phyloP scores from a whole-genome alignment of 2,329 filamentous ascomycete species.

The Fusarium circinatum region DNA sequence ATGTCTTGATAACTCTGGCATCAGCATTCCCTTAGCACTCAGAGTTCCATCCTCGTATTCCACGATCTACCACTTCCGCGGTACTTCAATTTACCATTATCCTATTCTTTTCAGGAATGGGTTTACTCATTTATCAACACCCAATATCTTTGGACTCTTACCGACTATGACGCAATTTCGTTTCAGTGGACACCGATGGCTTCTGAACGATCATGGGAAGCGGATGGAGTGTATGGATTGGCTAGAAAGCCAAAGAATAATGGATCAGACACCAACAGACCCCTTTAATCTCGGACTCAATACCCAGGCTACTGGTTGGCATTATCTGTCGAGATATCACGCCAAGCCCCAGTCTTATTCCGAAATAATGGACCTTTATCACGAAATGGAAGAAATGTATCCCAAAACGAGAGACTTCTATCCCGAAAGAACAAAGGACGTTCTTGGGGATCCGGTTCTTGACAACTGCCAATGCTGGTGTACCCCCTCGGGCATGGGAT shows the following conservation, averaged over 20 bases:
- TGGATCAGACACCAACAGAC: neutral
- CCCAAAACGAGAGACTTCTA: fast-evolving
- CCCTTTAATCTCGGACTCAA: neutral
- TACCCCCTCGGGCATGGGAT: fast-evolving
- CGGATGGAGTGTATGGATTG: fast-evolving
- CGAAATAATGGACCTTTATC: too few relatives aligned
- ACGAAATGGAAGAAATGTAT: too few relatives aligned
- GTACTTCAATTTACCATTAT: neutral
- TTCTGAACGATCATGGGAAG: fast-evolving
- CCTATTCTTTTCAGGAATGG: neutral
- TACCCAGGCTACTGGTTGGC: neutral
- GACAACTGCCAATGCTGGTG: neutral
- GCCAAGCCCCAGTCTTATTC: too few relatives aligned
- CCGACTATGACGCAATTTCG: fast-evolving
- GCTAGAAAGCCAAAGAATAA: fast-evolving
- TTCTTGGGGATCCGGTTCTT: fast-evolving
- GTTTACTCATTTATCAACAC: fast-evolving
- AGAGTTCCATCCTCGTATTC: neutral
- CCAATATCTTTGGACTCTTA: fast-evolving
- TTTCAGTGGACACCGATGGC: fast-evolving
- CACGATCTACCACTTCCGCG: fast-evolving
- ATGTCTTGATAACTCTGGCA: neutral
- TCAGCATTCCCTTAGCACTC: fast-evolving
- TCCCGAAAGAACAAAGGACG: fast-evolving
- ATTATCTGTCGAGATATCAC: neutral